Conservation (phyloP, 768 basidiomycete genomes). For the Hygrocybe coccinea region DNA sequence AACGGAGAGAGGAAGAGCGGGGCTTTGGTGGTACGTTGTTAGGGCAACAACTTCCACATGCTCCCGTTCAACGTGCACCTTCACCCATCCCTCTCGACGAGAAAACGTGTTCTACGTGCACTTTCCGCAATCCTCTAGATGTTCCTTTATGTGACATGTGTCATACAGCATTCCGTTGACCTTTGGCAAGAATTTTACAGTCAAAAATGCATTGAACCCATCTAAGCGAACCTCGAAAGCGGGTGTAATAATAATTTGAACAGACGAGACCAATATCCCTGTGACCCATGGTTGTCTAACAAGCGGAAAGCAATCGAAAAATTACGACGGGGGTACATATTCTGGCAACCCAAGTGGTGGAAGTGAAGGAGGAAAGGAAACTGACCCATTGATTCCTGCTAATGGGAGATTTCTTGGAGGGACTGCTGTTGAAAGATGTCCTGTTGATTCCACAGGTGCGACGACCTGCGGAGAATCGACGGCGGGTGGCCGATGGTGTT, state of each 20-base stretch:
- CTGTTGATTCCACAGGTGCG: neutral
- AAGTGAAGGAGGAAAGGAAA: slow-evolving; percentile 4
- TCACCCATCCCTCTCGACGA: slow-evolving; percentile 10
- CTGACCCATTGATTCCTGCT: neutral
- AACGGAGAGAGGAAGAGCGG: slow-evolving; percentile 51
- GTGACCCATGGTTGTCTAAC: neutral
- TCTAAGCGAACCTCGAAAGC: slow-evolving; percentile 5
- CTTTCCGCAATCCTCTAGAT: slow-evolving; percentile 48
- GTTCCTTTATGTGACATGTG: slow-evolving; percentile 45
- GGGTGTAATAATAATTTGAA: slow-evolving; percentile 25
- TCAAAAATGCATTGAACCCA: slow-evolving; percentile 12
- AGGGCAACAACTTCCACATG: slow-evolving; percentile 16
- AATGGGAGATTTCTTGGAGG: slow-evolving; percentile 6
- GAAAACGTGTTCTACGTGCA: slow-evolving; percentile 54
- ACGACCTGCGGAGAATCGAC: slow-evolving; percentile 17
- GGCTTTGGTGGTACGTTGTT: slow-evolving; percentile 75
- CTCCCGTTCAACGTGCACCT: neutral
- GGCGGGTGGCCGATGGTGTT: slow-evolving; percentile 33
- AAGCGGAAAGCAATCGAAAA: slow-evolving; percentile 23
- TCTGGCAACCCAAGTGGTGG: slow-evolving; percentile 29
- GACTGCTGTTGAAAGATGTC: slow-evolving; percentile 16
- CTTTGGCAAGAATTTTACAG: slow-evolving; percentile 15
- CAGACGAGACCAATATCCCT: slow-evolving; percentile 23
- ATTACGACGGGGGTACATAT: slow-evolving; percentile 32
- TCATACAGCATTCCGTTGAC: slow-evolving; percentile 34